phyloP scores from a whole-genome alignment of 2,329 filamentous ascomycete genomes.

The Colletotrichum plurivorum region DNA sequence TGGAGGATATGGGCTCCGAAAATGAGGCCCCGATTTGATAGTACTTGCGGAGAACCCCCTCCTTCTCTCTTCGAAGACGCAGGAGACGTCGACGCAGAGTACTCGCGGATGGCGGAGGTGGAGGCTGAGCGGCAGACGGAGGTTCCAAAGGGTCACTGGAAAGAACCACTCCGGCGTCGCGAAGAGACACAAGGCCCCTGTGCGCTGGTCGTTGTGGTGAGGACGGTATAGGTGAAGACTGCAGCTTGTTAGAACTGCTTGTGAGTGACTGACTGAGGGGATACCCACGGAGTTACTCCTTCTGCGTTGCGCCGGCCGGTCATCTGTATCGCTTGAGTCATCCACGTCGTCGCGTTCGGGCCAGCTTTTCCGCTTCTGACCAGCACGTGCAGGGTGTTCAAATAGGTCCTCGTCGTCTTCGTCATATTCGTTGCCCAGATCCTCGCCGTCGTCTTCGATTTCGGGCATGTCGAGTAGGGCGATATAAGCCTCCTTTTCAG shows the following conservation, averaged over 20 bases:
- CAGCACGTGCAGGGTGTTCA: constrained; percentile 61
- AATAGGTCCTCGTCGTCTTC: constrained; percentile 60
- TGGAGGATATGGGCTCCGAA: constrained; percentile 93
- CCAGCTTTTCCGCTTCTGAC: constrained; percentile 85
- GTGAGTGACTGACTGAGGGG: background rate
- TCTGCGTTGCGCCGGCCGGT: constrained; percentile 83
- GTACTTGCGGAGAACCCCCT: constrained; percentile 82
- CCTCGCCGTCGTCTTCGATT: constrained; percentile 80
- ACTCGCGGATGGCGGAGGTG: constrained; percentile 77
- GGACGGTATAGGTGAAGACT: constrained; percentile 77
- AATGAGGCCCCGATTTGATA: constrained; percentile 91
- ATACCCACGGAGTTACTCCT: constrained; percentile 86
- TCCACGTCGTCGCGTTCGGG: constrained; percentile 76
- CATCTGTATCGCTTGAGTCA: constrained; percentile 80
- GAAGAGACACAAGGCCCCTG: constrained; percentile 71
- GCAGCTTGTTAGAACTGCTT: constrained; percentile 41
- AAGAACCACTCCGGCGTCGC: constrained; percentile 60
- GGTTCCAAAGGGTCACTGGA: constrained; percentile 66
- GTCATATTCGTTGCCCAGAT: constrained; percentile 71
- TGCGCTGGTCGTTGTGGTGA: constrained; percentile 74
- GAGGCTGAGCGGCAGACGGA: constrained; percentile 71
- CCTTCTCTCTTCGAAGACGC: constrained; percentile 82
- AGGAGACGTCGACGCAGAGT: constrained; percentile 81
- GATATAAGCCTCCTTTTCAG: constrained; percentile 86
- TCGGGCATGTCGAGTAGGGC: constrained; percentile 93